Evolutionary conservation across 108 stramenopile genomes (phyloP), one percentile per base, ranked within the genome.

Genomic region (Skeletonema grethae): DNA sequence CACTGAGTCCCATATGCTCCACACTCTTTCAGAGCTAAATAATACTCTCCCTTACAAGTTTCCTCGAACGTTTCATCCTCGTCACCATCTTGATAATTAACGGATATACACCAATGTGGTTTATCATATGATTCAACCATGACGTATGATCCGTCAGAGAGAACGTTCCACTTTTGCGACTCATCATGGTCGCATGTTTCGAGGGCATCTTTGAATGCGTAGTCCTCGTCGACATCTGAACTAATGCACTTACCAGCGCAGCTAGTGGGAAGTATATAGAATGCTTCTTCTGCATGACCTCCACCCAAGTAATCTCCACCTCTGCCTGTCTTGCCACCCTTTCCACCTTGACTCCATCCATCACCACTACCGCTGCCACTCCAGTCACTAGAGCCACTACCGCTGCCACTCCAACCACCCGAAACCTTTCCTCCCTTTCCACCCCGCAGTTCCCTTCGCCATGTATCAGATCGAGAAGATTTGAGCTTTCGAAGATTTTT

Each of bases 141-240:
- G 15, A 80, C 55, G 53, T 80, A 80, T 20, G 79, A 67, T 28
- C 72, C 67, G 58, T 80, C 79, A 20, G 79, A 72, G 50, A 53
- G 67, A 25, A 80, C 79, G 2, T 30, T 20, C 79, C 79, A 80
- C 72, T 58, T 65, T 59, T 80, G 72, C 3, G 61, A 16, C 12
- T 61, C 7, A 11, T 39, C 31, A 30, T 41, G 57, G 9, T 46
- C 32, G 63, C 79, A 80, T 38, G 32, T 31, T 16, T 60, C 11
- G 15, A 80, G 29, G 48, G 36, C 59, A 39, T 73, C 60, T 6
- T n/a, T 20, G 66, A 80, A 62, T 56, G 64, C 72, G 28, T 38
- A 18, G 9, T 63, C 41, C 41, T 36, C 31, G 50, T 58, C 59
- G 30, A 72, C 71, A 11, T 50, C 34, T 5, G 79, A 80, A 43